phyloP scores from a whole-genome alignment of 306 rosid genomes.

The Trifolium dubium region DNA sequence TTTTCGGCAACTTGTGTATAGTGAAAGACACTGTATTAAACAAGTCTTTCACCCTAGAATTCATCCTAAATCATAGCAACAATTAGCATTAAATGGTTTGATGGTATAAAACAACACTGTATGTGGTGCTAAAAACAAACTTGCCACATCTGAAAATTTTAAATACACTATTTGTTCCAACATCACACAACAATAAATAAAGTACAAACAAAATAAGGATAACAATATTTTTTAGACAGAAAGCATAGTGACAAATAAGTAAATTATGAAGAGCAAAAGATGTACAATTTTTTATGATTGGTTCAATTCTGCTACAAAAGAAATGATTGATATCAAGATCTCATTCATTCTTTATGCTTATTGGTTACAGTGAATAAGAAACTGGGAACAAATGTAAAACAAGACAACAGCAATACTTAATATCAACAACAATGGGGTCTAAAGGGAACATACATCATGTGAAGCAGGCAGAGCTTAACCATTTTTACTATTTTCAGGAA shows the following conservation, averaged over 20 bases:
- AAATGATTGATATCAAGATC: too few relatives aligned
- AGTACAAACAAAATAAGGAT: neutral
- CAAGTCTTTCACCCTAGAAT: too few relatives aligned
- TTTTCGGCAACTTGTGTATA: too few relatives aligned
- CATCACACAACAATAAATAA: neutral
- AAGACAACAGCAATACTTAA: neutral
- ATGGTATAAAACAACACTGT: neutral
- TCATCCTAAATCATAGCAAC: slow-evolving; percentile 16
- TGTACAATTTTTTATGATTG: too few relatives aligned
- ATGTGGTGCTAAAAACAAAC: neutral
- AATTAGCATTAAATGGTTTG: slow-evolving; percentile 28
- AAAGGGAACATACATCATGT: slow-evolving; percentile 4
- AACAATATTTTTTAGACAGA: neutral
- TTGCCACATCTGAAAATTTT: neutral
- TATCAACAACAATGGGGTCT: neutral
- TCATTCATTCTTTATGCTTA: too few relatives aligned
- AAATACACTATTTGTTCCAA: slow-evolving; percentile 10
- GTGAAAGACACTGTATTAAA: too few relatives aligned
- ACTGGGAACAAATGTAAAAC: too few relatives aligned
- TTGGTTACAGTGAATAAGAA: too few relatives aligned
- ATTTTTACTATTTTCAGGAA: neutral
- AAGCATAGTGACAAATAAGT: neutral
- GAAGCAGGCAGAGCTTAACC: neutral
- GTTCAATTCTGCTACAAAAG: too few relatives aligned
- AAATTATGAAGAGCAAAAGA: too few relatives aligned